Base-by-base conservation (phyloP, 2,329 filamentous ascomycete species). In the Hypoxylon sp. region DNA sequence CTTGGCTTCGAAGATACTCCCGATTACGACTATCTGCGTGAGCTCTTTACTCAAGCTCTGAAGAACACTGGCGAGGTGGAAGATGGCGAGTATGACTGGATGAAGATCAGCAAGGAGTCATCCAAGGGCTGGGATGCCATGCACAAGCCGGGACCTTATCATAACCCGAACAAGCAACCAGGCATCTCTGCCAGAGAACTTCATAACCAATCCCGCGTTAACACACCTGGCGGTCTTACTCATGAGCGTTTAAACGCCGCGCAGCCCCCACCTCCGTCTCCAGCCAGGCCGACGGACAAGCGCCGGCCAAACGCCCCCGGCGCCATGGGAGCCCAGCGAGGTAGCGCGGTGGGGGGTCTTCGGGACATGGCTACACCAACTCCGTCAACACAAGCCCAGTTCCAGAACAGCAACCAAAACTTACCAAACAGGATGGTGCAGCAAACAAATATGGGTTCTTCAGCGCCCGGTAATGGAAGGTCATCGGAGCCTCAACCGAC, bases 61-160 rank as follows among this genome's bases (percentile, higher is more conserved):
- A 97, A 98, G 88, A 95, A 94, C 80, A 92, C 92, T 1, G 94
- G 94, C 62, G 94, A 97, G 76, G 91, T 98, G 8, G 96, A 98
- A 80, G 96, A 99, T 81, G 96, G 96, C 78, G 95, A 98, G 81
- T 99, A 98, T 81, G 96, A 99, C 84, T 99, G 96, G 96, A 97
- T 98, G 94, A 98, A 97, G 87, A 87, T 97, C 75, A 96, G 94
- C 85, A 90, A 90, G 81, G 86, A 88, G 78, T 84, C 87, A 76
- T 93, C 94, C 83, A 96, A 97, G 83, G 94, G 94, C 70, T 97
- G 93, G 93, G 94, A 97, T 82, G 89, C 88, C 66, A 93, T 93
- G 81, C 91, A 92, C 76, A 91, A 92, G 80, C 82, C 82, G 73
- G 81, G 82, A 72, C 86, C 86, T 74, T 85, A 93, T 74, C 93